phyloP scores from a whole-genome alignment of 139 green algal species.

The Tetradesmus lagerheimii region DNA sequence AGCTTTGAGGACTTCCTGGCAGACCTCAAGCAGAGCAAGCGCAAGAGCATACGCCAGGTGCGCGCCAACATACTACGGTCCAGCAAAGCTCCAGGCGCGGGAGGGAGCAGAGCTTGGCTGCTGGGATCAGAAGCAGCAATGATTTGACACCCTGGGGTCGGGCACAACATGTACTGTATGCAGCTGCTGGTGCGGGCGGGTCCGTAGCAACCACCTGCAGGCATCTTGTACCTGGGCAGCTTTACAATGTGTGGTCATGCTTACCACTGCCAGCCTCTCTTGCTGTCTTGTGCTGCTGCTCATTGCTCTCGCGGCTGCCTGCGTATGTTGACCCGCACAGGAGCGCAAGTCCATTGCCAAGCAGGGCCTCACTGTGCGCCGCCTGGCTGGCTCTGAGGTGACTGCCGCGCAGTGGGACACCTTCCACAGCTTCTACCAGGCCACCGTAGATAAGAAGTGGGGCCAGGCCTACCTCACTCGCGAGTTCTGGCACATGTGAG shows the following conservation, averaged over 20 bases:
- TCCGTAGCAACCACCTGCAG: too few species aligned
- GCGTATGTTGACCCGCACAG: slow-evolving; percentile 49
- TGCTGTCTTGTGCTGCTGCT: too few species aligned
- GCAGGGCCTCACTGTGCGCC: slow-evolving; percentile 69
- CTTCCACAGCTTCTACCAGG: slow-evolving; percentile 53
- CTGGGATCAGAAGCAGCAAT: not conserved
- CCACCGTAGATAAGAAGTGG: slow-evolving; percentile 81
- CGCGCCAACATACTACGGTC: too few species aligned
- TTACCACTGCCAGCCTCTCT: too few species aligned
- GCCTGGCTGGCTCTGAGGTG: slow-evolving; percentile 76
- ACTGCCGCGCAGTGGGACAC: slow-evolving; percentile 80
- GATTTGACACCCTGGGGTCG: not conserved
- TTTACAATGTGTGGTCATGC: too few species aligned
- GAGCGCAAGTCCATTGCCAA: slow-evolving; percentile 84
- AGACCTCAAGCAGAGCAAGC: slow-evolving; percentile 85
- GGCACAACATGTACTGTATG: not conserved
- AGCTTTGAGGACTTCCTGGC: slow-evolving; percentile 90
- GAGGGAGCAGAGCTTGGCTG: too few species aligned
- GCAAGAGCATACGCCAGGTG: slow-evolving; percentile 93
- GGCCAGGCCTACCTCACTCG: slow-evolving; percentile 89
- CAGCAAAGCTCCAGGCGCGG: too few species aligned
- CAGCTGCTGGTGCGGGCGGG: too few species aligned
- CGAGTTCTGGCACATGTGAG: slow-evolving; percentile 89
- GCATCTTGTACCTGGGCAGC: too few species aligned
- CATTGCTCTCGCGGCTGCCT: not conserved